Evolutionary conservation across 129 eudicot species (phyloP).

Genomic region (Erigeron canadensis): DNA sequence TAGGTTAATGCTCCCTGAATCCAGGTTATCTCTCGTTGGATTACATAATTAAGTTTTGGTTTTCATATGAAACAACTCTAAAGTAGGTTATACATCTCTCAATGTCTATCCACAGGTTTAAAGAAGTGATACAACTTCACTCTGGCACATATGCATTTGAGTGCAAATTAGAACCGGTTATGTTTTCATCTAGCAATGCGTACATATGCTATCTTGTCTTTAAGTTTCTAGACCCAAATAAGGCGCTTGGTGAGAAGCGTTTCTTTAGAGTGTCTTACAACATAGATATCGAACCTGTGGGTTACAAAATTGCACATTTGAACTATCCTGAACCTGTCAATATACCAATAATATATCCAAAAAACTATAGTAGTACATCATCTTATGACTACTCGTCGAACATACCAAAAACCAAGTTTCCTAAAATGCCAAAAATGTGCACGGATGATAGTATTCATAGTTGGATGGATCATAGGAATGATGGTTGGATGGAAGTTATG

Average conservation of each 20-base stretch:
- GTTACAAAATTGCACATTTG: constrained; percentile 5
- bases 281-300: not conserved
- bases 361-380: not conserved
- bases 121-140: constrained; percentile 14
- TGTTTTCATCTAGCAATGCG: constrained; percentile 7
- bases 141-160: not conserved
- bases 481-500: constrained; percentile 24
- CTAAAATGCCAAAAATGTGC: not conserved
- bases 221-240: not conserved
- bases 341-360: constrained; percentile 19
- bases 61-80: not conserved
- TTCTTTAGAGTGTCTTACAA: not conserved
- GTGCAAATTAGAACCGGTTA: constrained; percentile 14
- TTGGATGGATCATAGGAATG: constrained; percentile 17
- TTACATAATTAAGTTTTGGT: not conserved
- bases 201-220: constrained; percentile 22
- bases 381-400: not conserved
- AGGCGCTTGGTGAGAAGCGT: not conserved
- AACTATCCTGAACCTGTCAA: constrained; percentile 5
- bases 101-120: constrained; percentile 2
- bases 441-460: not conserved
- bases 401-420: constrained; percentile 2
- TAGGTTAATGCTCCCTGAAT: constrained; percentile 2
- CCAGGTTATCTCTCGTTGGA: constrained; percentile 18
- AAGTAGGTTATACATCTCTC: not conserved